Evolutionary conservation across 495 filamentous ascomycete genomes (phyloP).

Genomic region (Penicillium diatomitis): DNA sequence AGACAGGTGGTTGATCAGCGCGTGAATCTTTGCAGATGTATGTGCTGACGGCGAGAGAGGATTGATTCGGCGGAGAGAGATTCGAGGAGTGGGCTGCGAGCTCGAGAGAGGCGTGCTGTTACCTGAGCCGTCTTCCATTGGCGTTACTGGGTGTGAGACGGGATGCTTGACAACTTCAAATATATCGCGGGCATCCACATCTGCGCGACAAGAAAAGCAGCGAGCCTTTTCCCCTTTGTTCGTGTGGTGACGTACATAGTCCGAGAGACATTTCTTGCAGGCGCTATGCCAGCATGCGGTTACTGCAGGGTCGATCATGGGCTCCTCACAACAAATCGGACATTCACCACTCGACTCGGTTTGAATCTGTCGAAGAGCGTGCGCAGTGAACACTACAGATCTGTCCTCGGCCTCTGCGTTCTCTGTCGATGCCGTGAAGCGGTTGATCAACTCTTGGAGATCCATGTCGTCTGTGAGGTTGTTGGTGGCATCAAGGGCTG

Average conservation of each 20-base stretch:
- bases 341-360: constrained; percentile 83
- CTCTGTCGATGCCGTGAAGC: constrained; percentile 63
- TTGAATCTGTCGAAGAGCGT: constrained; percentile 83
- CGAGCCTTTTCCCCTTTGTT: constrained; percentile 63
- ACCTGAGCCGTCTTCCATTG: constrained; percentile 23
- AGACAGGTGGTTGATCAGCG: constrained; percentile 66
- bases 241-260: constrained; percentile 80
- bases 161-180: constrained; percentile 75
- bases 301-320: constrained; percentile 86
- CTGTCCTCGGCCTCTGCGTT: constrained; percentile 38
- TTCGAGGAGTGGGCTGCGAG: constrained; percentile 44
- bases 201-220: constrained; percentile 83
- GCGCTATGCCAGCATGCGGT: constrained; percentile 96
- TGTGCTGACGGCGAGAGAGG: constrained; percentile 50
- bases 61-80: constrained; percentile 73
- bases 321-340: constrained; percentile 89
- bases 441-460: constrained; percentile 70
- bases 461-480: constrained; percentile 96
- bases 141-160: constrained; percentile 14
- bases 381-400: constrained; percentile 60
- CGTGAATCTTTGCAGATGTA: constrained; percentile 74
- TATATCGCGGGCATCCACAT: constrained; percentile 72
- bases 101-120: constrained; percentile 21
- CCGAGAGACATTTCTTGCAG: constrained; percentile 81
- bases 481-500: constrained; percentile 65